These are phyloP conservation scores for Porphyrellus cyaneotinctus DNA, from an alignment of 768 basidiomycete species.

Conservation along the genomic window DNA sequence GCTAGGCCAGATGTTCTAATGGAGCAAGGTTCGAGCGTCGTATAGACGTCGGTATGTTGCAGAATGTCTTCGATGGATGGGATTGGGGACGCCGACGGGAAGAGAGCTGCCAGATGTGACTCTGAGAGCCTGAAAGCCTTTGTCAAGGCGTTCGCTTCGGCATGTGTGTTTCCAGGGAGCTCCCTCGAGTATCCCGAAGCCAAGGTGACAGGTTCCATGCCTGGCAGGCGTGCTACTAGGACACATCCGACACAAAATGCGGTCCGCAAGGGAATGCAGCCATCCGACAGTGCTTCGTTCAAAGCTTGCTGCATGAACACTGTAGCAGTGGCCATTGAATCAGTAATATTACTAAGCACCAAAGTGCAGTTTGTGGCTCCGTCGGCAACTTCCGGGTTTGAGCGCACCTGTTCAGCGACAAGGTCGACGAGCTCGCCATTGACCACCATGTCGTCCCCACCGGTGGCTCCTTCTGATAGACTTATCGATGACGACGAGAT, in stretches of 20 bases:
- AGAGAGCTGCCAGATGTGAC: slow-evolving; percentile 41
- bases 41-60: slow-evolving; percentile 72
- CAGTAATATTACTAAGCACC: not conserved
- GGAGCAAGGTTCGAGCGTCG: slow-evolving; percentile 96
- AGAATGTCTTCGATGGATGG: slow-evolving; percentile 45
- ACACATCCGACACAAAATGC: slow-evolving; percentile 94
- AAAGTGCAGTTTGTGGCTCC: slow-evolving; percentile 20
- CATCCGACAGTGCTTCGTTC: slow-evolving; percentile 51
- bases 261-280: slow-evolving; percentile 63
- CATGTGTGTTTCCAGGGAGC: slow-evolving; percentile 91
- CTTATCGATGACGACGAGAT: slow-evolving; percentile 49
- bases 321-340: not conserved
- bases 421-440: slow-evolving; percentile 17
- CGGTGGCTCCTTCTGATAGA: slow-evolving; percentile 33
- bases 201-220: slow-evolving; percentile 48
- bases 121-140: slow-evolving; percentile 55
- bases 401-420: not conserved
- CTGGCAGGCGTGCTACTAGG: slow-evolving; percentile 49
- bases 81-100: slow-evolving; percentile 33
- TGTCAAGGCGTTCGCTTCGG: slow-evolving; percentile 87
- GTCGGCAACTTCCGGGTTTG: slow-evolving; percentile 23
- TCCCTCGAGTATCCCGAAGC: slow-evolving; percentile 88
- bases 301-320: slow-evolving; percentile 62
- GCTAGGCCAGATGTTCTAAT: slow-evolving; percentile 80
- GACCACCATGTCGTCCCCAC: slow-evolving; percentile 54